These are phyloP conservation scores for Musa schizocarpa DNA, from an alignment of 176 grass and related monocot species.

Conservation along the genomic window DNA sequence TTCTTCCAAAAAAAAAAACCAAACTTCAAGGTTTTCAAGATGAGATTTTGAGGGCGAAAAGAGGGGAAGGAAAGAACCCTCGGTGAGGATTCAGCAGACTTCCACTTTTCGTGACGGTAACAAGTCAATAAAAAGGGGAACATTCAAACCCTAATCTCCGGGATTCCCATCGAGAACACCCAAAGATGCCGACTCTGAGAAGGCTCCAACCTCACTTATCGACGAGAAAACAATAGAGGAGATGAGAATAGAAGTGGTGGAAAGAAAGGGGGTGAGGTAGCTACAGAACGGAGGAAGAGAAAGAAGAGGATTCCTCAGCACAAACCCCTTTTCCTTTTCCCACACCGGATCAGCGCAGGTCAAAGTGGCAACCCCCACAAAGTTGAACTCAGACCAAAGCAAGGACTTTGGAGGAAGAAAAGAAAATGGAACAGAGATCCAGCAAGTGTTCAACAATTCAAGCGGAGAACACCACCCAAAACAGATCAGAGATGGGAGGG, in stretches of 20 bases:
- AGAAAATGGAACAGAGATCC: neutral
- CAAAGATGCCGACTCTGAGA: neutral
- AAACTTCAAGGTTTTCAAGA: neutral
- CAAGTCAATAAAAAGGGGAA: neutral
- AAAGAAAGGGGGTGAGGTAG: slow-evolving; percentile 16
- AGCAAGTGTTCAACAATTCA: neutral
- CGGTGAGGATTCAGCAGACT: neutral
- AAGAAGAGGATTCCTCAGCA: neutral
- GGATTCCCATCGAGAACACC: slow-evolving; percentile 2
- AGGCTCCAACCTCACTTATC: neutral
- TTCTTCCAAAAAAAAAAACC: neutral
- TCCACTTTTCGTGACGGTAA: neutral
- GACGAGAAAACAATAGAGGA: slow-evolving; percentile 17
- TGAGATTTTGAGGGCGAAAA: neutral
- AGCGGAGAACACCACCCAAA: neutral
- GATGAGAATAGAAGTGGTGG: slow-evolving; percentile 15
- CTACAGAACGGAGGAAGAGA: slow-evolving; percentile 26
- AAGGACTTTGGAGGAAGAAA: neutral
- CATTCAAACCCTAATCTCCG: slow-evolving; percentile 8
- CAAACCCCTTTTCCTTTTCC: neutral
- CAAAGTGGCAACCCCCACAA: neutral
- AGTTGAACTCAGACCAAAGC: neutral
- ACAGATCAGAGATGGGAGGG: neutral
- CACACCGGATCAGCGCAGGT: neutral
- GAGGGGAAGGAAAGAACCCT: neutral